A percentile compares a stretch with the other conserved stretches of the same genome.
These are phyloP conservation scores for Sporobolomyces phaffii DNA, from an alignment of 768 basidiomycete genomes.

Conservation along the genomic window DNA sequence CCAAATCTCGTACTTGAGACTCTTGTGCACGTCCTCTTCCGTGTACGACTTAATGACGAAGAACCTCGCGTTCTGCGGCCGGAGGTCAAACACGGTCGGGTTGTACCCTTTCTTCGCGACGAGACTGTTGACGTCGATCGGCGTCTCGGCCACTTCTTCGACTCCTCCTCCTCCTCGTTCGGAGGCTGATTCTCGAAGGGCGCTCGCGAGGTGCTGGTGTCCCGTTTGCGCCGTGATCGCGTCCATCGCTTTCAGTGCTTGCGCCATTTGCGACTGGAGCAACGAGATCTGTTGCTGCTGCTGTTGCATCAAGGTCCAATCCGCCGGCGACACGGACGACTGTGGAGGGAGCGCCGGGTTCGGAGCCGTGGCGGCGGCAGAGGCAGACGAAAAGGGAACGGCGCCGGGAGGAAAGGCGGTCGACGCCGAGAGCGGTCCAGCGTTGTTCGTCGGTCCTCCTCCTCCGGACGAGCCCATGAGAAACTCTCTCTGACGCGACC, in stretches of 20 bases:
- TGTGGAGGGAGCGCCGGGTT: background rate
- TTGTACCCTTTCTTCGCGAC: slow-evolving; percentile 87
- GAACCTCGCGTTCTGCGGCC: slow-evolving; percentile 75
- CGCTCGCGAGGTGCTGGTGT: background rate
- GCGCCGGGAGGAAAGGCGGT: background rate
- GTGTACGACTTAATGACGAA: slow-evolving; percentile 99
- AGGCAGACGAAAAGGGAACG: slow-evolving; percentile 1
- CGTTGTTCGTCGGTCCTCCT: background rate
- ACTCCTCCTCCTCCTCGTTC: slow-evolving; percentile 45
- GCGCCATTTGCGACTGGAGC: slow-evolving; percentile 39
- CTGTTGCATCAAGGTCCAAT: slow-evolving; percentile 11
- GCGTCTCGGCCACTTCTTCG: slow-evolving; percentile 48
- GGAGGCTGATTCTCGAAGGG: background rate
- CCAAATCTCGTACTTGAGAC: slow-evolving; percentile 42
- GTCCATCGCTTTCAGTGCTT: slow-evolving; percentile 32
- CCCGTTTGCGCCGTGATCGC: slow-evolving; percentile 17
- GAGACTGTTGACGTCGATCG: slow-evolving; percentile 78
- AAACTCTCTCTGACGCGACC: slow-evolving; percentile 33
- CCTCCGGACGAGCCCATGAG: slow-evolving; percentile 20
- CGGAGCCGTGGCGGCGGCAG: too few species aligned
- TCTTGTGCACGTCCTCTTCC: slow-evolving; percentile 95
- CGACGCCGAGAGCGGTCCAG: slow-evolving; percentile 16
- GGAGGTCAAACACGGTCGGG: slow-evolving; percentile 71
- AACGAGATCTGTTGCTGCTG: slow-evolving; percentile 35
- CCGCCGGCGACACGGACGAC: background rate